Evolutionary conservation across 768 basidiomycete genomes (phyloP).

Genomic region (Boletus reticuloceps): DNA sequence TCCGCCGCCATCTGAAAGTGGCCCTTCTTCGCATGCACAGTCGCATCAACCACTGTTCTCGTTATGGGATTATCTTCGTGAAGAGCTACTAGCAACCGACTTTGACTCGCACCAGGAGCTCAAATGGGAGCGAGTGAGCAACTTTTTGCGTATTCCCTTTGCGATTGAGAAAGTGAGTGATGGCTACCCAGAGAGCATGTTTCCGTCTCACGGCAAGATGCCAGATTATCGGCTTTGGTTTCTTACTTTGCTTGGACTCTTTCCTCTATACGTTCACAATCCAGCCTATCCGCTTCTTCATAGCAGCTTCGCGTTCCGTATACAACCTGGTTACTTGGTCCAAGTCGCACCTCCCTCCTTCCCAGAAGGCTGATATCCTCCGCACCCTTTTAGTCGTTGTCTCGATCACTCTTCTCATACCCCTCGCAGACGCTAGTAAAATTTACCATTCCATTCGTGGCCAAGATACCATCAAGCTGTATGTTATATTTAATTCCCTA

Average conservation of each 20-base stretch:
- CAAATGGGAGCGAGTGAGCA: conserved; percentile 95
- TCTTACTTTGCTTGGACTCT: conserved; percentile 91
- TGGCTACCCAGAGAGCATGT: not conserved
- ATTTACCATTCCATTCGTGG: conserved; percentile 98
- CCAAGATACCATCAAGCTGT: conserved; percentile 97
- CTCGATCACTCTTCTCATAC: conserved; percentile 71
- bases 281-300: conserved; percentile 80
- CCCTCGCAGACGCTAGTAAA: conserved; percentile 92
- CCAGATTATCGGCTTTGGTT: conserved; percentile 90
- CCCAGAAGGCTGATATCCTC: conserved; percentile 93
- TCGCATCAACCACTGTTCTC: conserved; percentile 59
- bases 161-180: conserved; percentile 87
- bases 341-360: conserved; percentile 64
- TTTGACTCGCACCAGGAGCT: conserved; percentile 92
- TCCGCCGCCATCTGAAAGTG: conserved; percentile 20
- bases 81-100: conserved; percentile 88
- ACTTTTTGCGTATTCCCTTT: conserved; percentile 88
- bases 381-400: conserved; percentile 71
- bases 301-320: conserved; percentile 60
- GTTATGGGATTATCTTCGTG: conserved; percentile 88
- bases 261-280: conserved; percentile 99
- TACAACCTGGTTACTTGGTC: conserved; percentile 48
- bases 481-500: conserved; percentile 97
- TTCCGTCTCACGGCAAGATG: conserved; percentile 1
- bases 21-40: conserved; percentile 14